Base-by-base conservation (phyloP, 1,139 yeast genomes). In the Citeromyces hawaiiensis region DNA sequence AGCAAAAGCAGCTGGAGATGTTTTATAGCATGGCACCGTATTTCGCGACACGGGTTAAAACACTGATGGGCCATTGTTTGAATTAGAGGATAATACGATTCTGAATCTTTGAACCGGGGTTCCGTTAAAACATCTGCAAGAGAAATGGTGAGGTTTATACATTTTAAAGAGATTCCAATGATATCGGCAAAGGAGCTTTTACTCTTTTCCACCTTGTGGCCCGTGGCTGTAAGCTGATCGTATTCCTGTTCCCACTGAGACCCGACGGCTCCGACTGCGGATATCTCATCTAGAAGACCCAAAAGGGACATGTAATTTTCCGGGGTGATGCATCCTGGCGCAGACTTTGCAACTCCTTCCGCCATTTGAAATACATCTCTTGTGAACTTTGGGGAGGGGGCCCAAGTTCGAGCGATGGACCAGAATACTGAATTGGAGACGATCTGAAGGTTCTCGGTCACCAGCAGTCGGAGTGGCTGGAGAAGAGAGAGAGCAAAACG, bases 51-150 rank as follows among this genome's bases (percentile, higher is more conserved):
- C 8, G 94, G 94, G 50, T 86, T 87, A 54, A 83, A 72, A 54
- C 96, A 83, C 57, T 87, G 96, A 49, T 82, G 88, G 0, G 93
- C 86, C 43, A 87, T 65, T 0, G 93, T 91, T 52, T 83, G 91
- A 25, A 80, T 63, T 43, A 80, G 59, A 1, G 88, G 79, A 47
- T 77, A 73, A 43, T 72, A 61, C 31, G 49, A 39, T 2, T 29
- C 38, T 3, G 44, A 40, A 2, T 40, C 40, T 15, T 25, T 17
- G 29, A 38, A 38, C 15, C 29, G 36, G 21, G 41, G 29, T 2
- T 29, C 57, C 10, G 52, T 55, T 15, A 45, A 41, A 43, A 63
- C 61, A 3, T 47, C 50, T 3, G 50, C 46, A 42, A 80, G 56
- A 4, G 66, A 68, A 3, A 75, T 57, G 0, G 91, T 81, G 43